These are phyloP conservation scores for Fusarium nanum DNA, from an alignment of 2,329 filamentous ascomycete species.

Conservation along the genomic window DNA sequence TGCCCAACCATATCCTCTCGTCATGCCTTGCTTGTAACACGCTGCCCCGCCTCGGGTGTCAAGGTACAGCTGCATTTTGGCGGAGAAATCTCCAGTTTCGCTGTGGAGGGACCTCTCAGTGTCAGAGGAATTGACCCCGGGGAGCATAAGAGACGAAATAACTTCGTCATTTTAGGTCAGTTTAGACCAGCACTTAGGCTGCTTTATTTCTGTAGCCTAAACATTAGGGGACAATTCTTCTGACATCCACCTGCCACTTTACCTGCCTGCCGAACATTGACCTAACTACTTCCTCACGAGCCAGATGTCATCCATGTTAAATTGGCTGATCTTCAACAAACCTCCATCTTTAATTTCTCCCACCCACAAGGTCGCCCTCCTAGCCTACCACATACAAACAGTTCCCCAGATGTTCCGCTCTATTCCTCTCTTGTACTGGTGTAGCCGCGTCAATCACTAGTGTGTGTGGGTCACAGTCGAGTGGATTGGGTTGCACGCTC, in stretches of 20 bases:
- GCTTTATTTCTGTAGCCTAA: too few relatives aligned
- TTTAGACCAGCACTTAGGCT: too few relatives aligned
- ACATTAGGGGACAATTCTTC: too few relatives aligned
- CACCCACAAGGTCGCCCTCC: not conserved
- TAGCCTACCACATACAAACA: slow-evolving; percentile 1
- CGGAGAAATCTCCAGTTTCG: slow-evolving; percentile 17
- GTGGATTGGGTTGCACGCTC: slow-evolving; percentile 1
- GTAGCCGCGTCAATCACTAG: slow-evolving; percentile 26
- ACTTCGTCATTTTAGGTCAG: too few relatives aligned
- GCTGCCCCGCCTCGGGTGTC: slow-evolving; percentile 24
- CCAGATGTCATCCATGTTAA: not conserved
- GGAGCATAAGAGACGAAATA: too few relatives aligned
- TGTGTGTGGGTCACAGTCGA: slow-evolving; percentile 5
- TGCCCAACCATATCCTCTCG: slow-evolving; percentile 29
- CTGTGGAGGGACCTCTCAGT: not conserved
- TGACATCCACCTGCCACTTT: too few relatives aligned
- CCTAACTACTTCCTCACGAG: not conserved
- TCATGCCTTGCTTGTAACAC: slow-evolving; percentile 1
- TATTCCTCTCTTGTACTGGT: slow-evolving; percentile 24
- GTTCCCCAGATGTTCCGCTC: slow-evolving; percentile 32
- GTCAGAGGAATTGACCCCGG: too few relatives aligned
- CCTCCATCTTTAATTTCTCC: slow-evolving; percentile 25
- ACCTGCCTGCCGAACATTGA: not conserved
- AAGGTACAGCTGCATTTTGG: slow-evolving; percentile 14
- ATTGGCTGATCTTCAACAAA: slow-evolving; percentile 15